Percentiles rank a stretch among this genome's conserved stretches.
Conservation (phyloP, 1,139 yeast genomes). For the Yamadazyma triangularis region DNA sequence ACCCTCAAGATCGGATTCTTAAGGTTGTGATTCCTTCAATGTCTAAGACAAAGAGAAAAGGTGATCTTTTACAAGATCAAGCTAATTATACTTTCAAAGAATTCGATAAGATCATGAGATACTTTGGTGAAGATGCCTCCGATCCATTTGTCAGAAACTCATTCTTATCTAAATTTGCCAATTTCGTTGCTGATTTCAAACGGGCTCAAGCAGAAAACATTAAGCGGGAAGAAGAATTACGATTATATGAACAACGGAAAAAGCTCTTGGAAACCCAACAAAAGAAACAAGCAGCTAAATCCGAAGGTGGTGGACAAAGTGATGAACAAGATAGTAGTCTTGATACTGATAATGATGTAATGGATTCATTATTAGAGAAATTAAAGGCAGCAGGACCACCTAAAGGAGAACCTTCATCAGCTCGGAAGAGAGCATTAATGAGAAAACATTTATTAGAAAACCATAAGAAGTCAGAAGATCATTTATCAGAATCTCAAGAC, state of each 20-base stretch:
- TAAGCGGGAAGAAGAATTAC: constrained; percentile 72
- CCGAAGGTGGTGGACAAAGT: constrained; percentile 15
- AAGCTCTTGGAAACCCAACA: constrained; percentile 48
- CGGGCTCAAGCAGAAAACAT: constrained; percentile 74
- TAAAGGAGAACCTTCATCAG: constrained; percentile 72
- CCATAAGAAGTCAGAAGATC: constrained; percentile 13
- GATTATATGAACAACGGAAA: constrained; percentile 73
- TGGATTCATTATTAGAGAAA: constrained; percentile 71
- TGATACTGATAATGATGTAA: constrained; percentile 46
- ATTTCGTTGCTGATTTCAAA: constrained; percentile 70
- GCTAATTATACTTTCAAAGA: constrained; percentile 59
- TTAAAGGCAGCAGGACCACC: constrained; percentile 71
- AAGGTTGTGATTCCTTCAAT: constrained; percentile 59
- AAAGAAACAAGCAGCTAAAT: constrained; percentile 15
- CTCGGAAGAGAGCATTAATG: constrained; percentile 77
- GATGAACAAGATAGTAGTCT: constrained; percentile 21
- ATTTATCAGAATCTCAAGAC: constrained; percentile 6
- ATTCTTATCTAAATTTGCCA: constrained; percentile 70
- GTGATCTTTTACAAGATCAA: constrained; percentile 61
- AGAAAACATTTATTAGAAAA: constrained; percentile 53
- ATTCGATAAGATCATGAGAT: constrained; percentile 66
- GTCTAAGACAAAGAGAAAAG: constrained; percentile 65
- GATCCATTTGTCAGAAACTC: constrained; percentile 63
- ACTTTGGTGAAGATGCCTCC: constrained; percentile 72
- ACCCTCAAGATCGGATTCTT: constrained; percentile 65